Percentiles rank a stretch among this genome's conserved stretches.
These are phyloP conservation scores for Quercus tomentella DNA, from an alignment of 331 rosid species.

Conservation along the genomic window DNA sequence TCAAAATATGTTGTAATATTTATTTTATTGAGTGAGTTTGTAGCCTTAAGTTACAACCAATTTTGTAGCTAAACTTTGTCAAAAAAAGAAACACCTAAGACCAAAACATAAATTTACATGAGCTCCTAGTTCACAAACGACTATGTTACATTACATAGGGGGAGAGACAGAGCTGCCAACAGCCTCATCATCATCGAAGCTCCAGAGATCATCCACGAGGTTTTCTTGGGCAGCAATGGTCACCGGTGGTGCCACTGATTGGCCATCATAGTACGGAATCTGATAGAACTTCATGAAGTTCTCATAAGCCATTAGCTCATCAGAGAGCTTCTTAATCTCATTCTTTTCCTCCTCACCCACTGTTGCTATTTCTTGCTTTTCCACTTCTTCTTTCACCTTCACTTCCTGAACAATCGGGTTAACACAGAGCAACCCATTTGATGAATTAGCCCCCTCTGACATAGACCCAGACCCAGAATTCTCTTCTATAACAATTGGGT, in stretches of 20 bases:
- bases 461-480: constrained; percentile 25
- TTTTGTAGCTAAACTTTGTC: too few species aligned
- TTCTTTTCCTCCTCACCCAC: constrained; percentile 25
- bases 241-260: constrained; percentile 25
- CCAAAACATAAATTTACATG: too few species aligned
- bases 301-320: constrained; percentile 88
- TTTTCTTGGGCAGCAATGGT: constrained; percentile 47
- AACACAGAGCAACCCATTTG: constrained; percentile 9
- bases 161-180: constrained; percentile 3
- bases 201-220: constrained; percentile 71
- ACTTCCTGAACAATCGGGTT: not conserved
- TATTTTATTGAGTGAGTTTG: too few species aligned
- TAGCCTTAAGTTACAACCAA: too few species aligned
- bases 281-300: constrained; percentile 77
- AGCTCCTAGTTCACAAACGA: not conserved
- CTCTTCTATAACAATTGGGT: constrained; percentile 21
- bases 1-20: too few species aligned
- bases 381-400: constrained; percentile 7
- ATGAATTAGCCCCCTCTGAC: constrained; percentile 26
- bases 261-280: constrained; percentile 78
- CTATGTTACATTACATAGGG: not conserved
- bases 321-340: constrained; percentile 67
- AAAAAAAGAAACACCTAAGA: too few species aligned
- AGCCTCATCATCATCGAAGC: constrained; percentile 43
- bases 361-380: constrained; percentile 1